phyloP scores from a whole-genome alignment of 2,329 filamentous ascomycete genomes.

The Fusarium coffeatum region DNA sequence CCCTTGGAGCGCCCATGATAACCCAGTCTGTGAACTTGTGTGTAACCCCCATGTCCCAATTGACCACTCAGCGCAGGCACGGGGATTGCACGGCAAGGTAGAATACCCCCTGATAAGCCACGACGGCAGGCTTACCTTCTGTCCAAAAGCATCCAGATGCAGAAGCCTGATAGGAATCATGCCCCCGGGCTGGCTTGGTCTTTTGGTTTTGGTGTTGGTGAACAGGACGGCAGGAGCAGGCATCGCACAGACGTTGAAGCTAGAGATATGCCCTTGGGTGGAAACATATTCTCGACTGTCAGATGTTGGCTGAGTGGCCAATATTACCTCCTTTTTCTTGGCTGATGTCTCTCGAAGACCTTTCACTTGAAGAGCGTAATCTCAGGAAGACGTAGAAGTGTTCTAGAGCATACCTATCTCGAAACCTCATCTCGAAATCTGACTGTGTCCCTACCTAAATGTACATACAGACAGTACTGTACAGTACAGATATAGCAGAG shows the following conservation, averaged over 20 bases:
- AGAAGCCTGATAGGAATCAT: conserved; percentile 35
- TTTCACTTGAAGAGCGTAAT: conserved; percentile 19
- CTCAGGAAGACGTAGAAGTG: conserved; percentile 2
- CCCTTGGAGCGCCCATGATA: conserved; percentile 21
- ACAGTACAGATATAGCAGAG: background rate
- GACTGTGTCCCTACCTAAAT: conserved; percentile 27
- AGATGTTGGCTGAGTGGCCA: conserved; percentile 13
- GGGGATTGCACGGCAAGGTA: conserved; percentile 26
- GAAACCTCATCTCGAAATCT: background rate
- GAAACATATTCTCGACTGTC: conserved; percentile 31
- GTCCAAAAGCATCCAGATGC: conserved; percentile 43
- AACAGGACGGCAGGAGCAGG: background rate
- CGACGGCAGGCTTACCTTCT: conserved; percentile 27
- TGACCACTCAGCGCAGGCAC: conserved; percentile 29
- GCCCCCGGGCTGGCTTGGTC: background rate
- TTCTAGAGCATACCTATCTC: background rate
- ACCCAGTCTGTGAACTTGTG: background rate
- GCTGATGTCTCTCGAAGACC: background rate
- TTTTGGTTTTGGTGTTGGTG: background rate
- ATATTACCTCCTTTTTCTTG: conserved; percentile 4
- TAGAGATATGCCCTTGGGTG: conserved; percentile 16
- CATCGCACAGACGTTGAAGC: conserved; percentile 37
- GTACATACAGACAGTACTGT: background rate
- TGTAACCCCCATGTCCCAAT: conserved; percentile 23
- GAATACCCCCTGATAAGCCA: conserved; percentile 21